These are phyloP conservation scores for Triglochin maritima DNA, from an alignment of 106 monocot genomes.

Conservation along the genomic window DNA sequence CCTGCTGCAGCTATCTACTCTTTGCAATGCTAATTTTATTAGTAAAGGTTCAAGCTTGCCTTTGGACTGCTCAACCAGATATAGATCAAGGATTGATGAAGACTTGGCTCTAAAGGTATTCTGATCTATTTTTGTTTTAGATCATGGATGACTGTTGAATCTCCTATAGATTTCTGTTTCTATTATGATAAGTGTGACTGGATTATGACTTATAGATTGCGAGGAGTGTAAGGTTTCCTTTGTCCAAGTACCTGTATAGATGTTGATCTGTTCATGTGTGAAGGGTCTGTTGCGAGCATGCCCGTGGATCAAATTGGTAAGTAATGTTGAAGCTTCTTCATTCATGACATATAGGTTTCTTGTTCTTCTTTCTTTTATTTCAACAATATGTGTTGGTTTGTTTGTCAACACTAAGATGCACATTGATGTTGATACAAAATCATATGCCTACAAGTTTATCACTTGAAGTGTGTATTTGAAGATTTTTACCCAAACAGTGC, in stretches of 20 bases:
- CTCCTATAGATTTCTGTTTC: background rate
- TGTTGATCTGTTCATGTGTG: constrained; percentile 19
- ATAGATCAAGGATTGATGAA: constrained; percentile 68
- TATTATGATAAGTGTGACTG: background rate
- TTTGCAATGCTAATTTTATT: constrained; percentile 87
- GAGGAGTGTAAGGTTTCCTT: constrained; percentile 75
- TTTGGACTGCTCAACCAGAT: constrained; percentile 77
- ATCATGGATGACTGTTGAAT: background rate
- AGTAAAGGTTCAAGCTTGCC: constrained; percentile 60
- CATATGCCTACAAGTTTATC: too few relatives aligned
- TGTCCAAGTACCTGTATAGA: constrained; percentile 77
- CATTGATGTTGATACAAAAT: too few relatives aligned
- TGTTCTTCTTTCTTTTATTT: too few relatives aligned
- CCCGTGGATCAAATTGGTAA: too few relatives aligned
- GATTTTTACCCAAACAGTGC: too few relatives aligned
- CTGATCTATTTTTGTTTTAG: background rate
- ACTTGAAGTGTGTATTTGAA: too few relatives aligned
- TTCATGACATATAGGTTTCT: too few relatives aligned
- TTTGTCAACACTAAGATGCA: too few relatives aligned
- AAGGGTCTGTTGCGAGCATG: too few relatives aligned
- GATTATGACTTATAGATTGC: constrained; percentile 43
- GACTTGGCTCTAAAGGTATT: constrained; percentile 72
- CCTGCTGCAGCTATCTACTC: constrained; percentile 72
- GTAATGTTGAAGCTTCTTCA: too few relatives aligned
- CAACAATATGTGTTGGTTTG: too few relatives aligned